Conservation (phyloP, 176 grass and related monocot species). For the Aegilops speltoides region DNA sequence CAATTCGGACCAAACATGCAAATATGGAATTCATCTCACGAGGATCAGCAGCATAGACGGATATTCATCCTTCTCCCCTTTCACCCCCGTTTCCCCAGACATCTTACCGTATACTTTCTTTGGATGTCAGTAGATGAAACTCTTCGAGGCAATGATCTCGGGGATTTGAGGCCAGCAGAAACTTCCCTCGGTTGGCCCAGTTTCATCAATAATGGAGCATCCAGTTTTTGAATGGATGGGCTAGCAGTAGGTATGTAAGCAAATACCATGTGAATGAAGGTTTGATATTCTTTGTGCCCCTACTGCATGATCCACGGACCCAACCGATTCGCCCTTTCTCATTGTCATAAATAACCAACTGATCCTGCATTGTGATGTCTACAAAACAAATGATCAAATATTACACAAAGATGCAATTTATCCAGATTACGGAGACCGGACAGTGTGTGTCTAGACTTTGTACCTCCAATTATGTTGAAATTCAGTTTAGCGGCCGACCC, state of each 20-base stretch:
- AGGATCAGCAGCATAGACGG: no score
- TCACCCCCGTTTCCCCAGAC: no score
- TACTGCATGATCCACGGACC: slow-evolving; percentile 60
- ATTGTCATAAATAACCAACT: slow-evolving; percentile 90
- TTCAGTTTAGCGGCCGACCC: slow-evolving; percentile 54
- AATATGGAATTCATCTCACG: no score
- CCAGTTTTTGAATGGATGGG: slow-evolving; percentile 36
- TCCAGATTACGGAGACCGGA: background rate
- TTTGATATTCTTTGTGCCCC: slow-evolving; percentile 51
- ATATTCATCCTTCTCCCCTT: no score
- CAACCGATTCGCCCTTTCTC: slow-evolving; percentile 74
- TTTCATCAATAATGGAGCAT: background rate
- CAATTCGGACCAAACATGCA: no score
- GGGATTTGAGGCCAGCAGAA: background rate
- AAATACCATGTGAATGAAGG: slow-evolving; percentile 54
- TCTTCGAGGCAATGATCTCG: no score
- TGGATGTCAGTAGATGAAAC: no score
- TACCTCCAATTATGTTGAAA: slow-evolving; percentile 87
- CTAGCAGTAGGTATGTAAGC: background rate
- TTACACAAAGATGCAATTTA: background rate
- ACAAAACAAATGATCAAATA: slow-evolving; percentile 14
- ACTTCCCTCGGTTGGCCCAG: no score
- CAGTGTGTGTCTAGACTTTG: background rate
- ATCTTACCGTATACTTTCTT: no score
- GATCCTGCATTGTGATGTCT: slow-evolving; percentile 93